Percentiles rank a stretch among this genome's conserved stretches.
Evolutionary conservation across 208 protist genomes (phyloP).

Genomic region (Crithidia sp.): DNA sequence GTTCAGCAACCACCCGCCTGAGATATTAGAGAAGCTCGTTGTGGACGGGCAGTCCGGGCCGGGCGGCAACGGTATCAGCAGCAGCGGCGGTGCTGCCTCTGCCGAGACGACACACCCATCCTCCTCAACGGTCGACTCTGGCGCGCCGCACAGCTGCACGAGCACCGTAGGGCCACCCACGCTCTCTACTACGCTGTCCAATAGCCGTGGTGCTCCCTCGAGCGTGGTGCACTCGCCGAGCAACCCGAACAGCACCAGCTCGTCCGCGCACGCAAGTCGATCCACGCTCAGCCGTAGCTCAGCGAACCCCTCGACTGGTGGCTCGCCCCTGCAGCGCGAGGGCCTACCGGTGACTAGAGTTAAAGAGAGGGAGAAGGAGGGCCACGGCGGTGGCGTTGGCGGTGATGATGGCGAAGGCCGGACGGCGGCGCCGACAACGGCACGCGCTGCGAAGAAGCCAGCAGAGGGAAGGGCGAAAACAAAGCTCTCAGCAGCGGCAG

Average conservation of each 20-base stretch:
- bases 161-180: constrained; percentile 7
- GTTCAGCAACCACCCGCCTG: not conserved
- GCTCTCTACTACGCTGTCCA: not conserved
- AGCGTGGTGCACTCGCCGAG: too few species aligned
- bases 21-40: not conserved
- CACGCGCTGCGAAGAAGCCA: too few species aligned
- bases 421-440: too few species aligned
- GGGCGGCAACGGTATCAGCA: not conserved
- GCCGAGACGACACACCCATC: not conserved
- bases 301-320: not conserved
- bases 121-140: not conserved
- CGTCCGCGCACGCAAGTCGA: not conserved
- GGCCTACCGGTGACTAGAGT: not conserved
- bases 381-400: too few species aligned
- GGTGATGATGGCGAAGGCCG: too few species aligned
- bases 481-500: too few species aligned
- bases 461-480: too few species aligned
- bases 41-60: not conserved
- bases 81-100: not conserved
- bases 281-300: too few species aligned
- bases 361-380: too few species aligned
- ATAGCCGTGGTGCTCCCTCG: not conserved
- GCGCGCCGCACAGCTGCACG: constrained; percentile 9
- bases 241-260: not conserved
- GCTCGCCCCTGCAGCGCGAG: not conserved